Percentiles rank a stretch among this genome's conserved stretches.
These are phyloP conservation scores for Echinosophora koreensis DNA, from an alignment of 306 rosid genomes.

Conservation along the genomic window DNA sequence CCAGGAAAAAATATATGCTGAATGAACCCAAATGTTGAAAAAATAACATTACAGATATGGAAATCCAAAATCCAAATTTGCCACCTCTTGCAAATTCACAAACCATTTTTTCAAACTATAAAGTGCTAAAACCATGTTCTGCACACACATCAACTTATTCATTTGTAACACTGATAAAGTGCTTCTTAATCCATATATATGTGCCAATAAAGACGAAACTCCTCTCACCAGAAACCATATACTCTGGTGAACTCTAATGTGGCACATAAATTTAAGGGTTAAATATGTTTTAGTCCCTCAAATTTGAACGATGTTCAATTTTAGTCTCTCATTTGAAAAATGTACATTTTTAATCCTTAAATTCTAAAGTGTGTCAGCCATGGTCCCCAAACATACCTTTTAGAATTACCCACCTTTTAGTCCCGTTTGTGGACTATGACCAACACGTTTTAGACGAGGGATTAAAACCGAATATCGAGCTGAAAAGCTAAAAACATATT, in stretches of 20 bases:
- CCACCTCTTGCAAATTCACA: constrained; percentile 35
- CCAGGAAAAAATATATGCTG: not conserved
- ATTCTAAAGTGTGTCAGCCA: too few species aligned
- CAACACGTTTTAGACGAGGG: too few species aligned
- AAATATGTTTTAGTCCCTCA: too few species aligned
- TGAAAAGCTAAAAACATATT: too few species aligned
- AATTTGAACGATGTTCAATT: too few species aligned
- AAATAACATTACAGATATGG: not conserved
- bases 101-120: constrained; percentile 8
- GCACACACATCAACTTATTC: constrained; percentile 3
- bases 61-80: constrained; percentile 39
- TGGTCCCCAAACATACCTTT: too few species aligned
- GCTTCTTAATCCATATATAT: constrained; percentile 5
- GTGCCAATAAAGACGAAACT: not conserved
- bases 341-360: too few species aligned
- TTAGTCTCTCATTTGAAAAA: too few species aligned
- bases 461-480: too few species aligned
- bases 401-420: too few species aligned
- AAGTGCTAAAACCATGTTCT: not conserved
- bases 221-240: not conserved
- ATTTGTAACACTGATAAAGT: not conserved
- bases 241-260: not conserved
- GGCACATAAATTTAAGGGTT: not conserved
- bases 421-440: too few species aligned
- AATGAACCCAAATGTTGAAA: constrained; percentile 14